These are phyloP conservation scores for Saturnispora ahearnii DNA, from an alignment of 805 yeast genomes.

Conservation along the genomic window DNA sequence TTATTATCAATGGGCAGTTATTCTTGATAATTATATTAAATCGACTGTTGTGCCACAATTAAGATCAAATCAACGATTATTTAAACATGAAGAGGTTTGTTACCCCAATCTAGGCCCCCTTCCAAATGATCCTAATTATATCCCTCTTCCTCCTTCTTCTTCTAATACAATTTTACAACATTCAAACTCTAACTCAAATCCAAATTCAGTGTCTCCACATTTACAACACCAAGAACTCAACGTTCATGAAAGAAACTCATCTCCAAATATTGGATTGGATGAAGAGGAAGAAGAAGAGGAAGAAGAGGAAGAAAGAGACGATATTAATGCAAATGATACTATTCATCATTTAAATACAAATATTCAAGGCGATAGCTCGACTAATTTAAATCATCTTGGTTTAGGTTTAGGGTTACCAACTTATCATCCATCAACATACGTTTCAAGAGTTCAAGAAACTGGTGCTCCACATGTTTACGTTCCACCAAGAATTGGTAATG, in stretches of 20 bases:
- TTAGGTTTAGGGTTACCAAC: conserved; percentile 9
- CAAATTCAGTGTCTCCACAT: not conserved
- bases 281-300: not conserved
- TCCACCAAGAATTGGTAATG: conserved; percentile 20
- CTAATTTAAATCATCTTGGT: conserved; percentile 8
- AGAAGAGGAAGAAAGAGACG: not conserved
- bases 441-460: conserved; percentile 22
- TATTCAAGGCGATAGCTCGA: not conserved
- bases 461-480: conserved; percentile 20
- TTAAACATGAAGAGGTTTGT: conserved; percentile 27
- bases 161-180: not conserved
- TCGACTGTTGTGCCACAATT: conserved; percentile 42
- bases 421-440: conserved; percentile 24
- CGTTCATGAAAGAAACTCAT: not conserved
- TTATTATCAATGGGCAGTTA: conserved; percentile 60
- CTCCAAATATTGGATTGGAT: not conserved
- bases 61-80: conserved; percentile 17
- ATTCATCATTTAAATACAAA: not conserved
- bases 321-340: not conserved
- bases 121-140: conserved; percentile 32
- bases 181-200: not conserved
- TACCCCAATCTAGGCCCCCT: conserved; percentile 66
- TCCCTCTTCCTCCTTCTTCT: not conserved
- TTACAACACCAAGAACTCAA: not conserved
- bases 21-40: conserved; percentile 44